phyloP scores from a whole-genome alignment of 306 rosid species.

The Inga laurina region DNA sequence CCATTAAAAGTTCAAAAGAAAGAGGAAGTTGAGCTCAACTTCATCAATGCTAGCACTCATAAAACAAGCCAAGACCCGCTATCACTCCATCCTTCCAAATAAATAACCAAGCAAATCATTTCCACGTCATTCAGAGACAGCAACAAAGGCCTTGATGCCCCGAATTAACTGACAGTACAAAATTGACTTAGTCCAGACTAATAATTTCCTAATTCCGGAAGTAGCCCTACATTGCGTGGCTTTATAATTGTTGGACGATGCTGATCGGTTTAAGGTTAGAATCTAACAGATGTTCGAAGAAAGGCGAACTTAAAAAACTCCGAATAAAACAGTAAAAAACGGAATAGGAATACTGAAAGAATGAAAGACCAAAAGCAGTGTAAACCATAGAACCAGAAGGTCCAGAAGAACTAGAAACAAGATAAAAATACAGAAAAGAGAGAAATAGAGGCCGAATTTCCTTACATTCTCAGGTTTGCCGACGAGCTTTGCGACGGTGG shows the following conservation, averaged over 20 bases:
- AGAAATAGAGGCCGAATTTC: neutral
- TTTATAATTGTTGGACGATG: neutral
- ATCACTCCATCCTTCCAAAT: slow-evolving; percentile 1
- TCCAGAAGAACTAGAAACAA: neutral
- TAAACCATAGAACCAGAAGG: neutral
- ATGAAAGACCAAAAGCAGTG: neutral
- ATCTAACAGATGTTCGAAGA: neutral
- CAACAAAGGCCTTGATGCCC: neutral
- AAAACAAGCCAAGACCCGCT: neutral
- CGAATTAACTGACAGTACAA: neutral
- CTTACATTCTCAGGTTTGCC: slow-evolving; percentile 68
- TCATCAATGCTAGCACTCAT: neutral
- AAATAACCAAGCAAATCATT: neutral
- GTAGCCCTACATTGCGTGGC: neutral
- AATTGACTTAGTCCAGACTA: neutral
- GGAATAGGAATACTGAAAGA: neutral
- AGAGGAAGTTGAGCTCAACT: neutral
- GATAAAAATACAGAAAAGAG: neutral
- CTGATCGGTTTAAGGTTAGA: neutral
- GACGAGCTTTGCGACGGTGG: slow-evolving; percentile 58
- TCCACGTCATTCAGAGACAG: neutral
- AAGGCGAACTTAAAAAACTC: neutral
- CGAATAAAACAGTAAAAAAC: neutral
- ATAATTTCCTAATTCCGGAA: neutral
- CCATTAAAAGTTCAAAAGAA: neutral